phyloP scores from a whole-genome alignment of 139 green algal species.

The Coelastrella sp. region DNA sequence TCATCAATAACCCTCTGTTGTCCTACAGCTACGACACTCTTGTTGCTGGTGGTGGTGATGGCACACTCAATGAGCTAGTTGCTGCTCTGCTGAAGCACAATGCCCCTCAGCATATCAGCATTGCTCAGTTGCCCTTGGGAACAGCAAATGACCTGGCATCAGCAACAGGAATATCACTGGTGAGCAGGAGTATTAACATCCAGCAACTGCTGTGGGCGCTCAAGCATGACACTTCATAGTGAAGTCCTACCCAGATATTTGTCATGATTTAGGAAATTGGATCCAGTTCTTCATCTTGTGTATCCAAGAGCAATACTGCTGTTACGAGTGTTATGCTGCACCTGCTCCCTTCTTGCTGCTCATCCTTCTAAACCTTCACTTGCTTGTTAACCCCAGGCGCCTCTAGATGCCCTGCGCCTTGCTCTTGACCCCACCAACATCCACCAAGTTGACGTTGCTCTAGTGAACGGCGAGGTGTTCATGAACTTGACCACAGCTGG shows the following conservation, averaged over 20 bases:
- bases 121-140: slow-evolving; percentile 60
- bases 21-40: slow-evolving; percentile 51
- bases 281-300: no score
- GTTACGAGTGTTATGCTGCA: neutral
- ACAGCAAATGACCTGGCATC: slow-evolving; percentile 68
- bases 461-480: slow-evolving; percentile 37
- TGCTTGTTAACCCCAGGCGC: slow-evolving; percentile 36
- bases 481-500: slow-evolving; percentile 42
- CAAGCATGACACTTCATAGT: neutral
- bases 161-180: slow-evolving; percentile 57
- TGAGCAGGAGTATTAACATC: slow-evolving; percentile 32
- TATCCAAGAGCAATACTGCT: no score
- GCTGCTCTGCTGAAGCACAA: slow-evolving; percentile 54
- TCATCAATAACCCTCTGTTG: neutral
- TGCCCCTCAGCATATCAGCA: slow-evolving; percentile 8
- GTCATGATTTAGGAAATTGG: no score
- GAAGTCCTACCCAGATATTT: no score
- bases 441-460: slow-evolving; percentile 53
- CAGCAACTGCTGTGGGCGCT: neutral
- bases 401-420: slow-evolving; percentile 53
- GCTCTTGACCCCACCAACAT: slow-evolving; percentile 44
- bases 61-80: slow-evolving; percentile 63
- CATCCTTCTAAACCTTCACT: no score
- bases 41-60: slow-evolving; percentile 62
- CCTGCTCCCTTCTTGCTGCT: no score